A percentile compares a stretch with the other conserved stretches of the same genome.
Conservation (phyloP, 129 eudicot species). For the Helianthus annuus region DNA sequence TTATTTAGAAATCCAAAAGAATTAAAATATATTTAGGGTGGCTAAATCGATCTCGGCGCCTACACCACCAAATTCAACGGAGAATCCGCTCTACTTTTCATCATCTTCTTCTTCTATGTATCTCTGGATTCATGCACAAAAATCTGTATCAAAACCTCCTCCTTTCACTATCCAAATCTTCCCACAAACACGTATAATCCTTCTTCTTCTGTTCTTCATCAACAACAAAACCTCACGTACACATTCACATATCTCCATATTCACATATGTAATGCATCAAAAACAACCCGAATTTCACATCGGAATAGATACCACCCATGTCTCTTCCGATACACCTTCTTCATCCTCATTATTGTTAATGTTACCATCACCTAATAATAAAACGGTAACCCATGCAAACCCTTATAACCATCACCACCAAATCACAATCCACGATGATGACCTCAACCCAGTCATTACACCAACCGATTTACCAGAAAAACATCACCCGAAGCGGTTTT, state of each 20-base stretch:
- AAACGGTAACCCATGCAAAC: conserved; percentile 14
- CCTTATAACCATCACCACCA: conserved; percentile 26
- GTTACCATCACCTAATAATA: conserved; percentile 16
- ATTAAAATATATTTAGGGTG: neutral
- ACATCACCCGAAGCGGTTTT: conserved; percentile 15
- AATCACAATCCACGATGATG: conserved; percentile 21
- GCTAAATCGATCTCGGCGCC: conserved; percentile 28
- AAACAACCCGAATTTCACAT: conserved; percentile 58
- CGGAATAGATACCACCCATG: conserved; percentile 67
- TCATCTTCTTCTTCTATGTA: conserved; percentile 23
- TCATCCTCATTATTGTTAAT: conserved; percentile 14
- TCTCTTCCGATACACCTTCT: conserved; percentile 63
- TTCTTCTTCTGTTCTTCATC: neutral
- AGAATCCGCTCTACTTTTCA: conserved; percentile 28
- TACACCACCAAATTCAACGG: conserved; percentile 29
- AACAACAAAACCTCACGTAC: neutral
- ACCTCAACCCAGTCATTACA: conserved; percentile 5
- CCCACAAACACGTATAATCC: conserved; percentile 3
- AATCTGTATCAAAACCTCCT: conserved; percentile 22
- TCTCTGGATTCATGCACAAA: conserved; percentile 4
- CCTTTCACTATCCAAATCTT: conserved; percentile 1
- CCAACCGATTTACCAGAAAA: conserved; percentile 10
- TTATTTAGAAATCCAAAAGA: neutral
- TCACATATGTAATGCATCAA: conserved; percentile 66
- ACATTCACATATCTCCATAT: too few species aligned